These are phyloP conservation scores for Tremellales sp. DNA, from an alignment of 1,284 basidiomycete species.

Conservation along the genomic window DNA sequence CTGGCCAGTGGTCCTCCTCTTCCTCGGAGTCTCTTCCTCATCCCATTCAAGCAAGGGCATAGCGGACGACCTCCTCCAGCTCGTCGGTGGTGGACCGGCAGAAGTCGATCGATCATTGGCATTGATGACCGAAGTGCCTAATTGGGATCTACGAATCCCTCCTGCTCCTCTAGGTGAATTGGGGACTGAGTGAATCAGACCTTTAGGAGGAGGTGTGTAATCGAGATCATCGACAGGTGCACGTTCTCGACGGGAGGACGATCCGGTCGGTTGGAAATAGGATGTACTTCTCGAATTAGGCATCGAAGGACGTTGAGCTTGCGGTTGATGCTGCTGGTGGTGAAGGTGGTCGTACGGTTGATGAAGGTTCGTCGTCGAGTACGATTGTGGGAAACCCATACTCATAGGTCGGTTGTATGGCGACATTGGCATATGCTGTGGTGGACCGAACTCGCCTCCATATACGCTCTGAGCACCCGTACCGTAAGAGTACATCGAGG, in stretches of 20 bases:
- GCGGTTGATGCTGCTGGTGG: not conserved
- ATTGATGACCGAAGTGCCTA: not conserved
- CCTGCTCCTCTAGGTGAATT: not conserved
- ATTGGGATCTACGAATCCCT: not conserved
- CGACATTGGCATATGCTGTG: not conserved
- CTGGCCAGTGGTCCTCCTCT: not conserved
- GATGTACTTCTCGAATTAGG: no score
- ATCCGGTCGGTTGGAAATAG: not conserved
- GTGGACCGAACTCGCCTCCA: conserved; percentile 42
- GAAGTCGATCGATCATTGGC: not conserved
- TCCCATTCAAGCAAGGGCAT: not conserved
- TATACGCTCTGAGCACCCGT: conserved; percentile 34
- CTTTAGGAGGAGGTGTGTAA: not conserved
- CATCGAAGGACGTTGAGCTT: no score
- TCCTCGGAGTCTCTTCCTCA: not conserved
- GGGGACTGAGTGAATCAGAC: not conserved
- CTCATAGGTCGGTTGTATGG: not conserved
- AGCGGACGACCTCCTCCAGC: not conserved
- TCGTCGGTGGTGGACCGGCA: not conserved
- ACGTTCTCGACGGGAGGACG: not conserved
- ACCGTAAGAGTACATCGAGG: conserved; percentile 32
- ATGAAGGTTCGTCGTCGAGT: not conserved
- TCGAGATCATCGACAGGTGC: not conserved
- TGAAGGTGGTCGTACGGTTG: not conserved
- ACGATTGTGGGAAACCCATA: not conserved